Conservation (phyloP, 2,329 filamentous ascomycete species). For the Fusarium humuli region DNA sequence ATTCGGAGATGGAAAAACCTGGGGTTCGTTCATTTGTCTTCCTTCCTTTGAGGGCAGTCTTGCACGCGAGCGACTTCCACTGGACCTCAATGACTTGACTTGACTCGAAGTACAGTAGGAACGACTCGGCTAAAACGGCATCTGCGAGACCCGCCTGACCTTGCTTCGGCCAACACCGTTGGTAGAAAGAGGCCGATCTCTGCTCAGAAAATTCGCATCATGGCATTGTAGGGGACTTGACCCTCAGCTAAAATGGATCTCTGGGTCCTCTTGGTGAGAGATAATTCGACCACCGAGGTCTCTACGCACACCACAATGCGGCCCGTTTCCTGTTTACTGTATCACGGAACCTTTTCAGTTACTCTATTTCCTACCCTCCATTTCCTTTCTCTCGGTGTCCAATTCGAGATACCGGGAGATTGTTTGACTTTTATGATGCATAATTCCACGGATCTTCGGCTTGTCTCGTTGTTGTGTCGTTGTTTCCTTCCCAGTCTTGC, state of each 20-base stretch:
- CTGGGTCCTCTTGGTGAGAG: constrained; percentile 6
- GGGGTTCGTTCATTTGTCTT: constrained; percentile 6
- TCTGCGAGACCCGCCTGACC: constrained; percentile 32
- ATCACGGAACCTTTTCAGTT: background rate
- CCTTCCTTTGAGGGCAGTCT: constrained; percentile 12
- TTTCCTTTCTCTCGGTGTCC: constrained; percentile 32
- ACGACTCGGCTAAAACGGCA: constrained; percentile 43
- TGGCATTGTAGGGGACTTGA: constrained; percentile 21
- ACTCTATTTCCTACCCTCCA: background rate
- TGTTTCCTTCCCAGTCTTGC: constrained; percentile 9
- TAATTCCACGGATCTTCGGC: constrained; percentile 1
- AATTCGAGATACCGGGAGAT: constrained; percentile 32
- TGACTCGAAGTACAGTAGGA: background rate
- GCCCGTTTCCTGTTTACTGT: constrained; percentile 20
- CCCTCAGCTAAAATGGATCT: constrained; percentile 17
- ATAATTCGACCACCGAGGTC: constrained; percentile 2
- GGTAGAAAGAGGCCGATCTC: constrained; percentile 27
- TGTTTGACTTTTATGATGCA: background rate
- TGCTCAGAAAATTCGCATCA: constrained; percentile 28
- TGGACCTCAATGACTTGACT: background rate
- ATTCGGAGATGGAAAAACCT: constrained; percentile 30
- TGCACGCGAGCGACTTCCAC: constrained; percentile 23
- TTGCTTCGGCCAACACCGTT: constrained; percentile 37
- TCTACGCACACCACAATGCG: constrained; percentile 15
- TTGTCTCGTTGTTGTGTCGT: background rate